Evolutionary conservation across 2,329 filamentous ascomycete genomes (phyloP), one percentile per base, ranked within the genome.

Genomic region (Trichoderma harzianum): DNA sequence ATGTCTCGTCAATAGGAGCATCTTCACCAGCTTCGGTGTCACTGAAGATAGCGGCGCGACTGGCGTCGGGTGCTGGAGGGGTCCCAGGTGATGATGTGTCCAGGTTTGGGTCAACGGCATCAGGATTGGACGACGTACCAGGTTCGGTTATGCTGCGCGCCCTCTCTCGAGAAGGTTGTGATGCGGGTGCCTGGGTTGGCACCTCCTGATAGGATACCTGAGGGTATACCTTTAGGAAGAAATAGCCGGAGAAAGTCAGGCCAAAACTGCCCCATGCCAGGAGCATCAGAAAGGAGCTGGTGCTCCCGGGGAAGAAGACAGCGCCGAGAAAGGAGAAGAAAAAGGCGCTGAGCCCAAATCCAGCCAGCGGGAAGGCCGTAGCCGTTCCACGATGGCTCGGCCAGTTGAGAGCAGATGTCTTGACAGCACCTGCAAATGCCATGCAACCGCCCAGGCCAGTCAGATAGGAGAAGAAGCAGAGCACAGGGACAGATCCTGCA

Each of bases 331-430:
- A 86, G 0, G 96, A 95, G 83, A 98, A 99, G 84, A 98, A 97
- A 83, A 99, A 96, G 69, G 96, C 96, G 79, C 95, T 98, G 71
- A 99, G 84, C 3, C 96, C 96, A 79, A 98, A 98, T 3, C 93
- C 95, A 71, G 96, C 93, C 70, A 98, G 83, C 7, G 96, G 95
- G 77, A 98, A 96, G 1, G 95, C 95, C 7, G 96, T 98, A 7
- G 96, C 96, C 4, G 95, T 97, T 70, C 96, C 96, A 74, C 96
- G 90, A 79, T 97, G 92, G 72, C 91, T 89, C 14, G 95, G 95
- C 90, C 95, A 98, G 82, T 98, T 98, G 75, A 96, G 87, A 11
- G 95, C 95, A 64, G 93, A 95, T 79, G 85, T 85, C 80, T 99
- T 99, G 78, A 99, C 90, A 10, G 95, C 88, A 32, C 93, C 94